Base-by-base conservation (phyloP, 805 yeast species). In the Blastobotrys mokoenaii region DNA sequence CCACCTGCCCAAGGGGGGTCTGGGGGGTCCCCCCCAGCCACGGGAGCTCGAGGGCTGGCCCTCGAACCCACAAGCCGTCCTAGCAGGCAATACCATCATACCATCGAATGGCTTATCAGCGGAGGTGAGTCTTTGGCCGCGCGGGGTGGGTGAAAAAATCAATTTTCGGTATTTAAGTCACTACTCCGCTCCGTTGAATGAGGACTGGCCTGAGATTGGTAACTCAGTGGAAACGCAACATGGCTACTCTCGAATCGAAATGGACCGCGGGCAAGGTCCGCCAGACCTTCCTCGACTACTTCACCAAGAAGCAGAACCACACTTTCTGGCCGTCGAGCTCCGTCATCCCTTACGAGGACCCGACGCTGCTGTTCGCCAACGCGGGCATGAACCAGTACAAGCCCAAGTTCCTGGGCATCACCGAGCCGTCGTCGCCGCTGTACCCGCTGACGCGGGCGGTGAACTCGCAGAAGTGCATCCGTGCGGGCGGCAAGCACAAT, bases 371-470 rank as follows among this genome's bases (percentile, higher is more conserved):
- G 51, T 93, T 93, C 63, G 95, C 98, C 62, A 93, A 93, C 64
- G 99, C 99, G 48, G 98, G 97, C 68, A 93, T 93, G 99, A 93
- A 93, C 70, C 99, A 93, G 72, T 93, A 89, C 69, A 93, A 93
- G 68, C 96, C 98, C 11, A 93, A 93, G 56, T 93, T 93, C 65
- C 72, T 89, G 60, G 99, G 99, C 45, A 89, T 97, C 8, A 97
- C 88, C 40, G 97, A 93, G 57, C 99, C 99, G 29, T 72, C 90
- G 17, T 81, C 93, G 38, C 93, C 88, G 41, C 84, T 90, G 60
- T 82, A 87, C 57, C 71, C 73, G 52, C 73, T 93, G 66, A 86
- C 83, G 61, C 77, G 96, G 55, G 96, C 98, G 41, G 83, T 78
- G 56, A 90, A 93, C 74, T 87, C 97, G 12, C 99, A 93, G 63